Evolutionary conservation across 2,329 filamentous ascomycete species (phyloP).

Genomic region (Colletotrichum sp.): DNA sequence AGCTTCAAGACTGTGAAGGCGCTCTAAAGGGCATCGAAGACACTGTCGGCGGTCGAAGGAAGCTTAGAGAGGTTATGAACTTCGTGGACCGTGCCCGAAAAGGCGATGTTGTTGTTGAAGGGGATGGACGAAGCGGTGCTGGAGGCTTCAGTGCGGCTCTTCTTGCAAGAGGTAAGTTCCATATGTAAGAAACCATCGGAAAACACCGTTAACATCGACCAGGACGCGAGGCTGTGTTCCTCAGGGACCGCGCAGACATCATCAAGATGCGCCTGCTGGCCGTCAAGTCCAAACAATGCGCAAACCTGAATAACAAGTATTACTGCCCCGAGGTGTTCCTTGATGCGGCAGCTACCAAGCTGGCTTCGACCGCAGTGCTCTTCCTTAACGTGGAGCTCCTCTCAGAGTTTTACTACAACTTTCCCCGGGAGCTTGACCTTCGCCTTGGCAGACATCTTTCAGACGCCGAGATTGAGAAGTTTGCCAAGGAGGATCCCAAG

Average conservation of each 20-base stretch:
- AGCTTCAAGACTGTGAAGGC: conserved; percentile 82
- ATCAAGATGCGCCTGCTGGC: conserved; percentile 89
- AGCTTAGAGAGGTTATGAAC: conserved; percentile 84
- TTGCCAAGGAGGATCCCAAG: conserved; percentile 92
- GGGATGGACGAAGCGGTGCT: conserved; percentile 81
- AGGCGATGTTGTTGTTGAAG: conserved; percentile 84
- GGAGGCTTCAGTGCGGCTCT: conserved; percentile 92
- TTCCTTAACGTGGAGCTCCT: conserved; percentile 97
- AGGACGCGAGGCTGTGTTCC: conserved; percentile 93
- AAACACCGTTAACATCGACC: conserved; percentile 27
- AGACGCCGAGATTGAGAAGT: conserved; percentile 82
- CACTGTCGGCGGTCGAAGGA: conserved; percentile 79
- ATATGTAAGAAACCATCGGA: conserved; percentile 4
- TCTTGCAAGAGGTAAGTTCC: conserved; percentile 73
- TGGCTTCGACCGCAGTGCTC: conserved; percentile 92
- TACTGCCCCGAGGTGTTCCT: conserved; percentile 97
- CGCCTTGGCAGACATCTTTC: conserved; percentile 82
- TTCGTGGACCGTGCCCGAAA: conserved; percentile 92
- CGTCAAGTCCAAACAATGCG: conserved; percentile 89
- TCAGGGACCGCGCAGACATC: conserved; percentile 88
- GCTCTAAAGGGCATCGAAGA: conserved; percentile 80
- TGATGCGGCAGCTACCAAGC: conserved; percentile 94
- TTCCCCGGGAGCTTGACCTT: conserved; percentile 88
- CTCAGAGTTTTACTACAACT: conserved; percentile 97
- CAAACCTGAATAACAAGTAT: conserved; percentile 86